Evolutionary conservation across 768 basidiomycete genomes (phyloP).

Genomic region (Coprinopsis strossmayeri): DNA sequence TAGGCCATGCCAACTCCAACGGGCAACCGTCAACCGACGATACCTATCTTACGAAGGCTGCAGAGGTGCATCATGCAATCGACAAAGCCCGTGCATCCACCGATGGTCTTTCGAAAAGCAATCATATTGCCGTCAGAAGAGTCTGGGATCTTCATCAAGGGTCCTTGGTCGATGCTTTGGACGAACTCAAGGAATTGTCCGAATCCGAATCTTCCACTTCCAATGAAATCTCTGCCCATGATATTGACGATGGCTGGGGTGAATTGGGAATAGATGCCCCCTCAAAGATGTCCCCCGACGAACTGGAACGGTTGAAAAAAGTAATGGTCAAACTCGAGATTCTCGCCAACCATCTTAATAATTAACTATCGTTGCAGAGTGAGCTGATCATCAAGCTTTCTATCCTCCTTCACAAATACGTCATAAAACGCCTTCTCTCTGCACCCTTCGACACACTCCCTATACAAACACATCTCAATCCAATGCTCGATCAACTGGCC

Average conservation of each 20-base stretch:
- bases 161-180: slow-evolving; percentile 53
- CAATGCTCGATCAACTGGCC: slow-evolving; percentile 45
- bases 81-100: slow-evolving; percentile 34
- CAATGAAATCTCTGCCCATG: slow-evolving; percentile 22
- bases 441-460: slow-evolving; percentile 12
- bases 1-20: slow-evolving; percentile 18
- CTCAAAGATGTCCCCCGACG: slow-evolving; percentile 38
- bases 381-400: slow-evolving; percentile 53
- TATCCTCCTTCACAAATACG: slow-evolving; percentile 55
- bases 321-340: too few relatives aligned
- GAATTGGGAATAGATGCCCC: slow-evolving; percentile 50
- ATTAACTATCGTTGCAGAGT: slow-evolving; percentile 33
- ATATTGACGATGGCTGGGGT: slow-evolving; percentile 55
- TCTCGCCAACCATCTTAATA: background rate
- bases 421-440: slow-evolving; percentile 45
- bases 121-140: slow-evolving; percentile 49
- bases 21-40: slow-evolving; percentile 29
- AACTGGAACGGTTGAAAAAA: slow-evolving; percentile 54
- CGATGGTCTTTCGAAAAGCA: slow-evolving; percentile 48
- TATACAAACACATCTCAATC: slow-evolving; percentile 16
- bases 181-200: slow-evolving; percentile 53
- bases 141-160: slow-evolving; percentile 45
- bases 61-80: slow-evolving; percentile 56
- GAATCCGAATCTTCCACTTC: slow-evolving; percentile 22
- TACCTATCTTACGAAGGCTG: slow-evolving; percentile 49